Percentiles rank a stretch among this genome's conserved stretches.
Evolutionary conservation across 2,329 filamentous ascomycete genomes (phyloP).

Genomic region (Fusarium decemcellulare): DNA sequence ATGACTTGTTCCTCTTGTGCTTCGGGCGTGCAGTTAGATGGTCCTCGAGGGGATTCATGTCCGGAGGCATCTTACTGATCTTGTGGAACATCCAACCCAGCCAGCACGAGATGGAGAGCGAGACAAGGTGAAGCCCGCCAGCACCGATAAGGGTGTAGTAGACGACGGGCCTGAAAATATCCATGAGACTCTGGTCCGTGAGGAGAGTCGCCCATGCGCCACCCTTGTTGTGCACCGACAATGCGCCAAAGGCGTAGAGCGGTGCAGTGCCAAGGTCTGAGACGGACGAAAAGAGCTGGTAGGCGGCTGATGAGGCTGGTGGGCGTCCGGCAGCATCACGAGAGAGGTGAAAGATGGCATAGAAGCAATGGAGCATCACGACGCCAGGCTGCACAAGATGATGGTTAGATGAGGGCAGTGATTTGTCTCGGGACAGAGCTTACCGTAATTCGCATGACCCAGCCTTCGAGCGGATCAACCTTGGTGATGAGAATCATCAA

Average conservation of each 20-base stretch:
- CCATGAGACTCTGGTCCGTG: slow-evolving; percentile 65
- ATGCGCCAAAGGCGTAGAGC: slow-evolving; percentile 69
- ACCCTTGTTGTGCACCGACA: slow-evolving; percentile 61
- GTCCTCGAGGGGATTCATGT: slow-evolving; percentile 94
- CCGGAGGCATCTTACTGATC: slow-evolving; percentile 86
- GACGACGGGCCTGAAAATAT: slow-evolving; percentile 74
- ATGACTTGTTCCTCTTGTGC: slow-evolving; percentile 83
- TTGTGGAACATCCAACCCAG: slow-evolving; percentile 84
- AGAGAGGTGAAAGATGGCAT: slow-evolving; percentile 85
- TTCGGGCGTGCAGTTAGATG: slow-evolving; percentile 79
- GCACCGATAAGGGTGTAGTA: slow-evolving; percentile 78
- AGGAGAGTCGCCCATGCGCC: slow-evolving; percentile 78
- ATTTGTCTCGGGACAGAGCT: slow-evolving; percentile 48
- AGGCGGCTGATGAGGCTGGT: slow-evolving; percentile 86
- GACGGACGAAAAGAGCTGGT: slow-evolving; percentile 86
- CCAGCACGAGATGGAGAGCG: slow-evolving; percentile 80
- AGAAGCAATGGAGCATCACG: slow-evolving; percentile 78
- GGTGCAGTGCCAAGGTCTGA: slow-evolving; percentile 74
- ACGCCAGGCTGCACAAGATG: slow-evolving; percentile 77
- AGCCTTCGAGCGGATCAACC: slow-evolving; percentile 74
- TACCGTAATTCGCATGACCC: slow-evolving; percentile 85
- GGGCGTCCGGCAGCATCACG: slow-evolving; percentile 79
- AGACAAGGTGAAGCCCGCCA: slow-evolving; percentile 78
- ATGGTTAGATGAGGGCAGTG: slow-evolving; percentile 14
- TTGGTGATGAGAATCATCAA: slow-evolving; percentile 84